Evolutionary conservation across 352 stramenopile species (phyloP).

Genomic region (Phytophthora quininea): DNA sequence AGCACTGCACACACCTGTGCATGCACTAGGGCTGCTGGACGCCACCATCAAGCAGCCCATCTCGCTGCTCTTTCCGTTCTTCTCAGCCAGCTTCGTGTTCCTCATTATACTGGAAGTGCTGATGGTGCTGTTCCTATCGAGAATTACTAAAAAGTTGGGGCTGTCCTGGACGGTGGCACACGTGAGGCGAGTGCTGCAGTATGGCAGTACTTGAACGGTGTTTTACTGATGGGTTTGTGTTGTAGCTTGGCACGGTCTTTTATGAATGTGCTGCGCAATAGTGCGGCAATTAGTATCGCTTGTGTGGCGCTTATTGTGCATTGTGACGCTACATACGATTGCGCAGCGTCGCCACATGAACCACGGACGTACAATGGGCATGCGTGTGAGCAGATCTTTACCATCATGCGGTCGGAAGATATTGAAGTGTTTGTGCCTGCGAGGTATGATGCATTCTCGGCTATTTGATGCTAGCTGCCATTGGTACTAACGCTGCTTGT

Average conservation of each 20-base stretch:
- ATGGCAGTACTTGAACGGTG: background rate
- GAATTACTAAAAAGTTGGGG: constrained; percentile 55
- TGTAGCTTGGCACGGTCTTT: constrained; percentile 73
- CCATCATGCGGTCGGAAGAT: constrained; percentile 58
- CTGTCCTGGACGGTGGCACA: constrained; percentile 72
- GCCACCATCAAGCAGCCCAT: constrained; percentile 88
- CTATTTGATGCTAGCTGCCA: background rate
- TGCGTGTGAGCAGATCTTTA: constrained; percentile 82
- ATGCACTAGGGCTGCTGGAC: constrained; percentile 72
- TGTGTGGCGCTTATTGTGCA: constrained; percentile 86
- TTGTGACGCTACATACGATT: constrained; percentile 70
- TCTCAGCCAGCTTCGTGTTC: constrained; percentile 81
- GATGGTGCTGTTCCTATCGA: constrained; percentile 66
- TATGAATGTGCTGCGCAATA: constrained; percentile 84
- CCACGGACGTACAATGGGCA: constrained; percentile 74
- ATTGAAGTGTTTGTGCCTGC: constrained; percentile 62
- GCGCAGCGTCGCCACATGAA: constrained; percentile 35
- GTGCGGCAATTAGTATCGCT: constrained; percentile 78
- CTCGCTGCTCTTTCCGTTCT: constrained; percentile 87
- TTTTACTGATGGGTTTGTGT: constrained; percentile 3
- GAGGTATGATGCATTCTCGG: constrained; percentile 40
- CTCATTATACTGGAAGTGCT: constrained; percentile 75
- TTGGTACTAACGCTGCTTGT: background rate
- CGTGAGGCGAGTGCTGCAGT: constrained; percentile 58
- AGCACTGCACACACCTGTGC: constrained; percentile 74